A percentile compares a stretch with the other conserved stretches of the same genome.
Evolutionary conservation across 202 grass and related monocot genomes (phyloP).

Genomic region (Setaria viridis): DNA sequence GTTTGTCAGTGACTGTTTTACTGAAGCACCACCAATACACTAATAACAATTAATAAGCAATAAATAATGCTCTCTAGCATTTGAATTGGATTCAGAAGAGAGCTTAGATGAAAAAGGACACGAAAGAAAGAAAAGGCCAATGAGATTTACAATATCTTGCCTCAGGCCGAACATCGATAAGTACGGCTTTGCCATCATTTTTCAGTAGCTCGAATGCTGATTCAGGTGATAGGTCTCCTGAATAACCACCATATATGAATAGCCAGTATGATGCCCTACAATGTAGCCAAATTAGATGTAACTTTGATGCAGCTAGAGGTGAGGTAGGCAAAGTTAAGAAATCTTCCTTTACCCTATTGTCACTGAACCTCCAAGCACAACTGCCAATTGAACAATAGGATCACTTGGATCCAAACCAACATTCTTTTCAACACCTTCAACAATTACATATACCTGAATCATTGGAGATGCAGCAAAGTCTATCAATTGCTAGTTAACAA

Average conservation of each 20-base stretch:
- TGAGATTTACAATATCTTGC: constrained; percentile 99
- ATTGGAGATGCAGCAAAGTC: not conserved
- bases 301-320: not conserved
- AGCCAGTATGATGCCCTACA: constrained; percentile 83
- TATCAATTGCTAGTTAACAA: not conserved
- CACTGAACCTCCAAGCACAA: constrained; percentile 75
- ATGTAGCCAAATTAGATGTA: constrained; percentile 37
- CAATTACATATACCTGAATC: constrained; percentile 60
- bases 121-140: constrained; percentile 66
- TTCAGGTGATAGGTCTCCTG: constrained; percentile 83
- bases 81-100: constrained; percentile 10
- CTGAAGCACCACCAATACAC: not conserved
- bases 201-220: constrained; percentile 76
- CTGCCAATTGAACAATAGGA: constrained; percentile 74
- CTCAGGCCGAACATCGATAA: constrained; percentile 98
- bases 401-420: constrained; percentile 92
- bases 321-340: constrained; percentile 24
- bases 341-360: constrained; percentile 64
- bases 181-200: constrained; percentile 79
- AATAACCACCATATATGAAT: constrained; percentile 75
- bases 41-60: not conserved
- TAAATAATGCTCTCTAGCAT: not conserved
- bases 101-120: constrained; percentile 29
- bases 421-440: constrained; percentile 89
- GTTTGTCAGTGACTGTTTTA: constrained; percentile 5